Conservation (phyloP, 2,329 filamentous ascomycete genomes). For the Diaporthe ampelina region DNA sequence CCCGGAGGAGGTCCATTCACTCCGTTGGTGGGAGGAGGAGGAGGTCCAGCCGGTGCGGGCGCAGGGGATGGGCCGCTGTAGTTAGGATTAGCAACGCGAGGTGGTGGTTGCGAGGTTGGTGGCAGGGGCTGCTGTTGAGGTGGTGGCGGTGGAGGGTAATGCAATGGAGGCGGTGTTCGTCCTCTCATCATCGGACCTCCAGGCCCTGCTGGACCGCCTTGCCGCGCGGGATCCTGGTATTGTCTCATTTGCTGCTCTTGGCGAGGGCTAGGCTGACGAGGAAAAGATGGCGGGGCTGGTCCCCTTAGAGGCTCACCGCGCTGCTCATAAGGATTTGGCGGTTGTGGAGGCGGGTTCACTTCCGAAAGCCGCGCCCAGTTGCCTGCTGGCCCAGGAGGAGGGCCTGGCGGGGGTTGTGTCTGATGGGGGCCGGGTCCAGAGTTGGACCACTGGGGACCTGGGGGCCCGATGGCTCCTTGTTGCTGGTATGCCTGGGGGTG, state of each 20-base stretch:
- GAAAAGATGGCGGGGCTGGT: slow-evolving; percentile 72
- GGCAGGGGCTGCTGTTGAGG: slow-evolving; percentile 56
- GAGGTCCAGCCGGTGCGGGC: slow-evolving; percentile 55
- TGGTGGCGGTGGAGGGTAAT: slow-evolving; percentile 68
- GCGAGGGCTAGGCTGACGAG: slow-evolving; percentile 82
- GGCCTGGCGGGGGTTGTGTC: slow-evolving; percentile 55
- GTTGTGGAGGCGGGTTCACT: slow-evolving; percentile 81
- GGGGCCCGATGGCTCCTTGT: slow-evolving; percentile 84
- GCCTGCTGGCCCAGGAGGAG: slow-evolving; percentile 68
- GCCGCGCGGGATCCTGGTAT: slow-evolving; percentile 76
- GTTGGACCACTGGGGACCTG: slow-evolving; percentile 90
- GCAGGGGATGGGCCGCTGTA: slow-evolving; percentile 67
- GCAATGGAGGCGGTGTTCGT: slow-evolving; percentile 61
- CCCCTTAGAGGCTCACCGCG: slow-evolving; percentile 78
- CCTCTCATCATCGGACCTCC: slow-evolving; percentile 40
- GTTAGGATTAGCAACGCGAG: slow-evolving; percentile 72
- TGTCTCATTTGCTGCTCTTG: slow-evolving; percentile 78
- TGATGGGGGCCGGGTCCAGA: slow-evolving; percentile 75
- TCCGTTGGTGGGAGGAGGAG: slow-evolving; percentile 52
- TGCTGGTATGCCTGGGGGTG: slow-evolving; percentile 95
- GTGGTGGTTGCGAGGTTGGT: slow-evolving; percentile 53
- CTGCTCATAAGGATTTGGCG: slow-evolving; percentile 85
- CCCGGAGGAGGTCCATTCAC: slow-evolving; percentile 61
- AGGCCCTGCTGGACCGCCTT: slow-evolving; percentile 47
- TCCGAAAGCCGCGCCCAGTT: slow-evolving; percentile 80